Percentiles rank a stretch among this genome's conserved stretches.
Evolutionary conservation across 1,139 yeast species (phyloP).

Genomic region (Zygosaccharomyces sapae): DNA sequence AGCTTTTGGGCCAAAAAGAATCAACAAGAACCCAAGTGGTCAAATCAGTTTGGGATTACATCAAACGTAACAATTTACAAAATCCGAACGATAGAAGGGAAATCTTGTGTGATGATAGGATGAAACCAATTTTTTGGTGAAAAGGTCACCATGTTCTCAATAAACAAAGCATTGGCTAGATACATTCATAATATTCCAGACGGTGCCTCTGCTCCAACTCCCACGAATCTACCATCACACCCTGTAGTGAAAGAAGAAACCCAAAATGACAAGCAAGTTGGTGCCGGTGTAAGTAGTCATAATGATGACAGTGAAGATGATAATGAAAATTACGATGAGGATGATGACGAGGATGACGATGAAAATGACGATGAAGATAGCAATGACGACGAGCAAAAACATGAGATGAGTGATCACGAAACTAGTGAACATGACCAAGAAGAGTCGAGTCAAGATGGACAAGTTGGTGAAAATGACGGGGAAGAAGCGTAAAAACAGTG

Average conservation of each 20-base stretch:
- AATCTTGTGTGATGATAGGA: conserved; percentile 62
- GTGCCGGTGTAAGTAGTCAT: background rate
- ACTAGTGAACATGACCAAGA: background rate
- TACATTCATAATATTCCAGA: conserved; percentile 41
- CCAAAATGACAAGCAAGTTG: background rate
- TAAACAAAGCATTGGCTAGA: conserved; percentile 57
- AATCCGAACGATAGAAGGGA: conserved; percentile 65
- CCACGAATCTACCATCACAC: conserved; percentile 5
- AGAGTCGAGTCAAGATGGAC: background rate
- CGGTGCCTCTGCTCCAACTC: background rate
- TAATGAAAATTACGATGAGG: background rate
- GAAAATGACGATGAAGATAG: background rate
- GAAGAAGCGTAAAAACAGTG: background rate
- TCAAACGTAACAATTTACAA: conserved; percentile 60
- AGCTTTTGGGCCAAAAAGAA: conserved; percentile 43
- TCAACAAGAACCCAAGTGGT: conserved; percentile 69
- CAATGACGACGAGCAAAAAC: background rate
- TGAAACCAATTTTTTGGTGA: conserved; percentile 61
- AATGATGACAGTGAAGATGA: background rate
- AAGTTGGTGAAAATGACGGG: background rate
- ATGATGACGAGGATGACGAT: background rate
- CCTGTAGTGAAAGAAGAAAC: background rate
- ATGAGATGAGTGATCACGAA: no score
- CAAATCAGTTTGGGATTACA: conserved; percentile 68
- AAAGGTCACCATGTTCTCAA: conserved; percentile 57